Conservation (phyloP, 306 rosid genomes). For the Crataegus laevigata region DNA sequence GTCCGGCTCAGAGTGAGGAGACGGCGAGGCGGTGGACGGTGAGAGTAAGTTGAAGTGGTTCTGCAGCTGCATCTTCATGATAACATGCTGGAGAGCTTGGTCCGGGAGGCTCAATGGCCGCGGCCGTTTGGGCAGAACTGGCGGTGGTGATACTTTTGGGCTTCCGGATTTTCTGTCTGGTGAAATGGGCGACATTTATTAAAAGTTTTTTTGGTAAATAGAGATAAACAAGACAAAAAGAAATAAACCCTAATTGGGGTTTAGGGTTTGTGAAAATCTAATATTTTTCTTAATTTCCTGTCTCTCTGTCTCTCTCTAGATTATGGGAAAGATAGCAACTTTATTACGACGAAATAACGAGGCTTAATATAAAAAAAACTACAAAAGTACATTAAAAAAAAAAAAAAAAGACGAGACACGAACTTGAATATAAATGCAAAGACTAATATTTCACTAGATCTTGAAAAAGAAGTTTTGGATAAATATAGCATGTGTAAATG, state of each 20-base stretch:
- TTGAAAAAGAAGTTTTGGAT: not conserved
- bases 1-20: slow-evolving; percentile 19
- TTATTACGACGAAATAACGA: no score
- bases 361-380: no score
- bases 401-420: no score
- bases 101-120: slow-evolving; percentile 20
- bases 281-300: not conserved
- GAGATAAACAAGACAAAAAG: not conserved
- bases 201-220: not conserved
- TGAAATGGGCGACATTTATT: slow-evolving; percentile 14
- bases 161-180: not conserved
- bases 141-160: not conserved
- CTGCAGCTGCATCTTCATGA: slow-evolving; percentile 29
- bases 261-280: not conserved
- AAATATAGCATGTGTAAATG: not conserved
- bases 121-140: not conserved
- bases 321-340: not conserved
- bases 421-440: no score
- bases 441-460: no score
- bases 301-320: not conserved
- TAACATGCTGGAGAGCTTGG: slow-evolving; percentile 29
- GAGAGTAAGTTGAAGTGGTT: not conserved
- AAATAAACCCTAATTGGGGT: not conserved
- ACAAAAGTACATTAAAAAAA: no score
- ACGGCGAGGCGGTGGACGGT: slow-evolving; percentile 12